Base-by-base conservation (phyloP, 306 rosid genomes). In the Castanopsis chinensis region DNA sequence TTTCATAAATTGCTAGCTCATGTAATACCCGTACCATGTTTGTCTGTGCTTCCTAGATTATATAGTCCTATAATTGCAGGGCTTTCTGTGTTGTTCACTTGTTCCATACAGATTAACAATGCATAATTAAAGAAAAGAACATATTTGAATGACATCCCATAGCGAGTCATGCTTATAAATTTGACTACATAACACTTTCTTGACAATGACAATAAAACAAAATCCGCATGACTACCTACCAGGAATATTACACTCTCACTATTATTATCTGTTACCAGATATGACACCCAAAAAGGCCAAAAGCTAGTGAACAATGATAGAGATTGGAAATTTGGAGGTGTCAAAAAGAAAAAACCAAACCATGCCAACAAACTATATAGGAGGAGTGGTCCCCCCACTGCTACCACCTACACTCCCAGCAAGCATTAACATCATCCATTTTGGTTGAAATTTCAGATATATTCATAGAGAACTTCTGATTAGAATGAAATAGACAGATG, bases 171-270 rank as follows among this genome's bases (percentile, higher is more conserved):
- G 45, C 33, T n/a, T 25, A 13, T 1, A 19, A 74, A 54, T 43
- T 60, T 52, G 60, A 73, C 69, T 69, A 65, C 45, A 3, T 10
- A 11, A 11, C 69, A 43, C 56, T 68, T 19, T 76, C 88, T 81
- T 85, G 55, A 63, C 17, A 49, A 12, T 49, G 13, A 64, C n/a
- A 77, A 79, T 74, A 63, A 74, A 82, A 77, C 80, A 68, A 76
- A 54, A 60, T 73, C 71, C 41, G 49, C 77, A 82, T 76, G 5
- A 79, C 69, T 51, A 32, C 69, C 75, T 20, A 54, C n/a, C 14
- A 14, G 25, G 35, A 64, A 17, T 32, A 30, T 30, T 64, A 49
- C 17, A 49, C 53, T 25, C 18, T 15, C 15, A 37, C 10, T 5
- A 25, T 15, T 11, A 30, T 6, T 6, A 35, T 35, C 51, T 9